phyloP scores from a whole-genome alignment of 148 eudicot genomes.

The Chenopodium suecicum region DNA sequence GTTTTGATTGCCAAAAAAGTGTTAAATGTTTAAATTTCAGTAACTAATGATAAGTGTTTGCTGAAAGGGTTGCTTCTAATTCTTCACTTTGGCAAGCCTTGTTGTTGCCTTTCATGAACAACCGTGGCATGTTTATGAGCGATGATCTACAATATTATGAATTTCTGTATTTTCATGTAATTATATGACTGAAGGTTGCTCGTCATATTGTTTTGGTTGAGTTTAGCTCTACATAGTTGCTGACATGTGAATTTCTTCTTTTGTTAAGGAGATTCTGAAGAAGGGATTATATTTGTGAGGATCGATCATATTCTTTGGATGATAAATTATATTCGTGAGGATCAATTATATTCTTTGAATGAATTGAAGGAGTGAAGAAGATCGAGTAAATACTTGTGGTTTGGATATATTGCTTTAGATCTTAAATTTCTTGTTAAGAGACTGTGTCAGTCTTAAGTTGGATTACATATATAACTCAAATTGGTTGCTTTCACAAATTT shows the following conservation, averaged over 20 bases:
- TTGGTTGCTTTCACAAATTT: not conserved
- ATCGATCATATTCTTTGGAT: not conserved
- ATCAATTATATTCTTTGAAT: not conserved
- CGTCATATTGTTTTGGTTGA: not conserved
- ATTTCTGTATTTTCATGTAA: not conserved
- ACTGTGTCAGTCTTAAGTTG: slow-evolving; percentile 5
- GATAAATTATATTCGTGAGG: not conserved
- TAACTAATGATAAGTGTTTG: not conserved
- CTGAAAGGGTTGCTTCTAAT: not conserved
- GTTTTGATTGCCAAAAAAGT: not conserved
- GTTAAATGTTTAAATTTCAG: not conserved
- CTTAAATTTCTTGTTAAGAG: not conserved
- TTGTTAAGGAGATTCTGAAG: slow-evolving; percentile 13
- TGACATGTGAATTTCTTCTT: not conserved
- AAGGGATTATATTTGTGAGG: not conserved
- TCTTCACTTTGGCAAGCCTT: not conserved
- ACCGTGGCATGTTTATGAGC: not conserved
- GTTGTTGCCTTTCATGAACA: not conserved
- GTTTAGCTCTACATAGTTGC: not conserved
- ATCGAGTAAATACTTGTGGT: not conserved
- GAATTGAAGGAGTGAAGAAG: not conserved
- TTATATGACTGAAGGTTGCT: not conserved
- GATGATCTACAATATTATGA: not conserved
- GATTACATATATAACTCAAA: not conserved
- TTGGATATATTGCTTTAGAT: not conserved